Evolutionary conservation across 768 basidiomycete genomes (phyloP), one percentile per base, ranked within the genome.

Genomic region (Psilocybe tampanensis): DNA sequence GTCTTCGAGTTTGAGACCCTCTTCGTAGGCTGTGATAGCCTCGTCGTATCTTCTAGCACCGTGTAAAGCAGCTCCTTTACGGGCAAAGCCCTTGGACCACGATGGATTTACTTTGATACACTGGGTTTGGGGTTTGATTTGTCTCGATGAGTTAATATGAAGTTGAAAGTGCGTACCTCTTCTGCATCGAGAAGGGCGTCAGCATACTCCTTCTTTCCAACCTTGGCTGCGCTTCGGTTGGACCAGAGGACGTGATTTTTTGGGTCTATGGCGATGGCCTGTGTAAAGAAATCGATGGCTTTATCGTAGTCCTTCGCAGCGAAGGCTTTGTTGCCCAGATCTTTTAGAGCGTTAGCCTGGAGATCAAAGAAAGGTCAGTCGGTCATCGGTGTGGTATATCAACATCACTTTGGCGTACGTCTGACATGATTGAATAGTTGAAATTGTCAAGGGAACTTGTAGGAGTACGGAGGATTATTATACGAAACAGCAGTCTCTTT

Each of bases 311-410:
- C 85, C 71, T 94, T 97, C 54, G 92, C 92, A 36, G 90, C 80
- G 75, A 98, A 98, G 19, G 95, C 94, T 68, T 95, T 94, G 82
- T 98, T 98, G 67, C 95, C 95, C 68, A 86, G 86, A 68, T 93
- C 91, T 78, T 98, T 98, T 62, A 97, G 79, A 58, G 85, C 76
- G 69, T 80, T 79, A 32, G 73, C 79, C 76, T 78, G 41, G 45
- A 15, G 21, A 51, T 45, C 17, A 50, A 12, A 23, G 39, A 13
- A n/a, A 34, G 22, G 47, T 56, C n/a, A 58, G 57, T 7, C 50
- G 26, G 24, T 39, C 24, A 45, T 43, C 21, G 29, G 9, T 32
- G 8, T 13, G 54, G 23, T 34, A 22, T n/a, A n/a, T n/a, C 24
- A 23, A 34, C 22, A 39, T 36, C 13, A 29, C 36, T 9, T 15